A percentile compares a stretch with the other conserved stretches of the same genome.
Evolutionary conservation across 2,329 filamentous ascomycete genomes (phyloP).

Genomic region (Ophiognomonia clavigignenti-juglandacearum): DNA sequence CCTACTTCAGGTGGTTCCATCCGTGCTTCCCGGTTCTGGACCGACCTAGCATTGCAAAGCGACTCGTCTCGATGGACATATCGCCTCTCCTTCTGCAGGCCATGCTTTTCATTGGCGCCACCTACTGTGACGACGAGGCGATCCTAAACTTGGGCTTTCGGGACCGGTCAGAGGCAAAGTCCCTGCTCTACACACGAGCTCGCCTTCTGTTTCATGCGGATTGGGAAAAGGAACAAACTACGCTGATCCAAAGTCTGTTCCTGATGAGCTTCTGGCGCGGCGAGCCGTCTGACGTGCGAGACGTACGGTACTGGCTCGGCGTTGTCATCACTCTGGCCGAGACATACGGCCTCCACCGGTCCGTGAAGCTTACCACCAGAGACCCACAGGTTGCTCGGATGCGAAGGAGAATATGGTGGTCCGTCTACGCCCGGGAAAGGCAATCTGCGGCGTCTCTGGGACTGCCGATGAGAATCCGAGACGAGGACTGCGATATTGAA

Average conservation of each 20-base stretch:
- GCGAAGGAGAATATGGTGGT: neutral
- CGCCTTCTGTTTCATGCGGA: conserved; percentile 13
- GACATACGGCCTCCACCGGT: conserved; percentile 11
- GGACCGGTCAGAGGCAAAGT: conserved; percentile 15
- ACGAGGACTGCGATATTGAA: conserved; percentile 35
- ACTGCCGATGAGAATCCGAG: conserved; percentile 31
- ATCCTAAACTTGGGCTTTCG: conserved; percentile 13
- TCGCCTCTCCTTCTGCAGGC: conserved; percentile 12
- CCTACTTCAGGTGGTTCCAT: conserved; percentile 17
- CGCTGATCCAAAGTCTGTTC: conserved; percentile 13
- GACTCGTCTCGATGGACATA: conserved; percentile 9
- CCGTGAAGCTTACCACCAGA: conserved; percentile 14
- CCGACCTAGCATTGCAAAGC: conserved; percentile 5
- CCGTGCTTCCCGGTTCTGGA: conserved; percentile 13
- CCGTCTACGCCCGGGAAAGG: conserved; percentile 28
- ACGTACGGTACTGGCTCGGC: conserved; percentile 15
- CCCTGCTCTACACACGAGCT: conserved; percentile 13
- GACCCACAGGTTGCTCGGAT: conserved; percentile 21
- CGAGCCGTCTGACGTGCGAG: conserved; percentile 11
- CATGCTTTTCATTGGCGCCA: conserved; percentile 15
- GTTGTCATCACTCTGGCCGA: conserved; percentile 13
- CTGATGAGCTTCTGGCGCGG: conserved; percentile 16
- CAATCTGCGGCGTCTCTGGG: conserved; percentile 32
- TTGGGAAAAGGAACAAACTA: conserved; percentile 13
- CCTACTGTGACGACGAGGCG: conserved; percentile 8